Evolutionary conservation across 192 early-diverging fungal species (phyloP).

Genomic region (Lunasporangiospora selenospora): DNA sequence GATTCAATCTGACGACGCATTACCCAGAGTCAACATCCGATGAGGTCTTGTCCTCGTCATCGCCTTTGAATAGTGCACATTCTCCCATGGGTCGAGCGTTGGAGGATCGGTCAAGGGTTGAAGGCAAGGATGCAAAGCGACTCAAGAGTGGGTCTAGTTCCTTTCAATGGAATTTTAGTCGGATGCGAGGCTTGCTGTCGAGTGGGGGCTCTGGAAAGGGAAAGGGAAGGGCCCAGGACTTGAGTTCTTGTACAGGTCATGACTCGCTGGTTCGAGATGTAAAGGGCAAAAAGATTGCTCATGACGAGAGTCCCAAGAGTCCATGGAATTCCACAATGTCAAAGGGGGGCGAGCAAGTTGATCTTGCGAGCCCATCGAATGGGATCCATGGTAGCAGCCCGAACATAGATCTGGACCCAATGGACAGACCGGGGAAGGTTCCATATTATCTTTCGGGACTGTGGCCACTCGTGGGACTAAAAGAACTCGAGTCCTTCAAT

Average conservation of each 20-base stretch:
- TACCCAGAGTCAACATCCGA: neutral
- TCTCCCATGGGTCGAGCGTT: neutral
- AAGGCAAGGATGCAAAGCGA: neutral
- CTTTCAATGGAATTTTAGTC: neutral
- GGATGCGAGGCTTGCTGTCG: neutral
- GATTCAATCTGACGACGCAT: constrained; percentile 9
- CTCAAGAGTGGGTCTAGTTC: constrained; percentile 4
- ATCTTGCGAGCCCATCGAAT: neutral
- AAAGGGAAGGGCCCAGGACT: neutral
- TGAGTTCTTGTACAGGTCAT: neutral
- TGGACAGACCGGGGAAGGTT: too few relatives aligned
- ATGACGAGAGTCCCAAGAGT: neutral
- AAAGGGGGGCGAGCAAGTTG: neutral
- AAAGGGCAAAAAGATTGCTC: neutral
- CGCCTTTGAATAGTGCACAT: neutral
- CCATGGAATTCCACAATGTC: neutral
- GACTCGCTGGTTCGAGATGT: neutral
- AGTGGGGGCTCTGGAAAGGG: neutral
- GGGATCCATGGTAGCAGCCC: neutral
- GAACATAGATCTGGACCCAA: constrained; percentile 8
- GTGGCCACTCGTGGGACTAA: constrained; percentile 9
- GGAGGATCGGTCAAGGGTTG: neutral
- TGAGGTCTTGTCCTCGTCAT: neutral
- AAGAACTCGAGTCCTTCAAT: constrained; percentile 7
- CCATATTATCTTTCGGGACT: constrained; percentile 1